phyloP scores from a whole-genome alignment of 2,329 filamentous ascomycete genomes.

The Pleomassaria siparia region DNA sequence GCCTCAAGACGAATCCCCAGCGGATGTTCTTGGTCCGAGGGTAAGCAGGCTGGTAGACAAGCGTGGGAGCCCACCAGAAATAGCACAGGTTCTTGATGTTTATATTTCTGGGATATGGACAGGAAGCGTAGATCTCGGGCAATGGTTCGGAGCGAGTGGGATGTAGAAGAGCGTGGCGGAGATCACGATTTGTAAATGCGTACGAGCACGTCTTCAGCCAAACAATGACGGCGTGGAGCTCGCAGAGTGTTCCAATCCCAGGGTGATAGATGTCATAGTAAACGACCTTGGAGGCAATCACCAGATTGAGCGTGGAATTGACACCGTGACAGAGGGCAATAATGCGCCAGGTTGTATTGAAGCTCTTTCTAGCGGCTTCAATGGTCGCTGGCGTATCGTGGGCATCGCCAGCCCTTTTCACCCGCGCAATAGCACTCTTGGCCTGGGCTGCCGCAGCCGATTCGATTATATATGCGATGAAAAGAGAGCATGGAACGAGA shows the following conservation, averaged over 20 bases:
- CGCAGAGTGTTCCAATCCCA: constrained; percentile 85
- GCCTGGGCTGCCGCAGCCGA: constrained; percentile 78
- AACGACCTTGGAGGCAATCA: constrained; percentile 79
- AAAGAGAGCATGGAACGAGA: constrained; percentile 85
- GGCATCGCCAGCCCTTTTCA: constrained; percentile 47
- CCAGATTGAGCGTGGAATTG: constrained; percentile 80
- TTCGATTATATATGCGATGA: constrained; percentile 89
- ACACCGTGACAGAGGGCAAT: constrained; percentile 79
- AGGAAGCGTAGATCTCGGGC: constrained; percentile 78
- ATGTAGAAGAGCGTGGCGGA: constrained; percentile 86
- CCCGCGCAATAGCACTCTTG: constrained; percentile 63
- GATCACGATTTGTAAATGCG: constrained; percentile 92
- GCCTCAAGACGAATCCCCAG: constrained; percentile 85
- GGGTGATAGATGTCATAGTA: constrained; percentile 93
- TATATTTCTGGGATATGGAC: constrained; percentile 89
- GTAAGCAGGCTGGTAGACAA: constrained; percentile 96
- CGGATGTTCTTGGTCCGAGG: constrained; percentile 79
- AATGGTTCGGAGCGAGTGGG: constrained; percentile 70
- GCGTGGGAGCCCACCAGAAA: constrained; percentile 97
- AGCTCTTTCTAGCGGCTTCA: constrained; percentile 62
- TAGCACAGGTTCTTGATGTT: constrained; percentile 85
- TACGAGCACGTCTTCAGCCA: constrained; percentile 97
- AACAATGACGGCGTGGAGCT: constrained; percentile 90
- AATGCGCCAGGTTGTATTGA: constrained; percentile 75
- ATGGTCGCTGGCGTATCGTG: constrained; percentile 56